Percentiles rank a stretch among this genome's conserved stretches.
Evolutionary conservation across 202 grass and related monocot species (phyloP).

Genomic region (Schoenoplectus triqueter): DNA sequence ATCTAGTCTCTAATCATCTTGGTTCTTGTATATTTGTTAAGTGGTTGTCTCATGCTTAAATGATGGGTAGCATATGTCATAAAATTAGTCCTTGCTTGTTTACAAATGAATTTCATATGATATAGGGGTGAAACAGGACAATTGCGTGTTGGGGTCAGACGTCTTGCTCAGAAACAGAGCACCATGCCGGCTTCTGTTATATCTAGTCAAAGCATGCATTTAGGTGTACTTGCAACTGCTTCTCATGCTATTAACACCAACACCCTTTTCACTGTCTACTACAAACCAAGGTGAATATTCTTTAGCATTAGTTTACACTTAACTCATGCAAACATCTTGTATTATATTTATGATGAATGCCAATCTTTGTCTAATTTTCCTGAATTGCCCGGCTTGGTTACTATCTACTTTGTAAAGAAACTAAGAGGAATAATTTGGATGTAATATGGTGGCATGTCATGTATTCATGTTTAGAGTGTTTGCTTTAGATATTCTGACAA

Average conservation of each 20-base stretch:
- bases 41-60: not conserved
- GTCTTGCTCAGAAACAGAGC: slow-evolving; percentile 64
- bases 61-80: not conserved
- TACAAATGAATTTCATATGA: slow-evolving; percentile 18
- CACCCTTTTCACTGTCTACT: slow-evolving; percentile 79
- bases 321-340: not conserved
- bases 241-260: slow-evolving; percentile 83
- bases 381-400: slow-evolving; percentile 39
- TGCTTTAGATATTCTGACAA: not conserved
- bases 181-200: slow-evolving; percentile 87
- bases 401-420: not conserved
- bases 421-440: not conserved
- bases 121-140: slow-evolving; percentile 78
- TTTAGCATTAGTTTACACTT: not conserved
- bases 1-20: not conserved
- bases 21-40: slow-evolving; percentile 1
- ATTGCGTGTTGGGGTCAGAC: slow-evolving; percentile 77
- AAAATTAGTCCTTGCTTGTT: slow-evolving; percentile 22
- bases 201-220: slow-evolving; percentile 99
- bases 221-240: slow-evolving; percentile 93
- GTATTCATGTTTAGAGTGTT: not conserved
- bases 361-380: not conserved
- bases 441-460: not conserved
- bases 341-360: slow-evolving; percentile 39
- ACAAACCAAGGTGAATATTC: slow-evolving; percentile 79